Percentiles rank a stretch among this genome's conserved stretches.
These are phyloP conservation scores for Carex arenaria DNA, from an alignment of 202 grass and related monocot species.

Conservation along the genomic window DNA sequence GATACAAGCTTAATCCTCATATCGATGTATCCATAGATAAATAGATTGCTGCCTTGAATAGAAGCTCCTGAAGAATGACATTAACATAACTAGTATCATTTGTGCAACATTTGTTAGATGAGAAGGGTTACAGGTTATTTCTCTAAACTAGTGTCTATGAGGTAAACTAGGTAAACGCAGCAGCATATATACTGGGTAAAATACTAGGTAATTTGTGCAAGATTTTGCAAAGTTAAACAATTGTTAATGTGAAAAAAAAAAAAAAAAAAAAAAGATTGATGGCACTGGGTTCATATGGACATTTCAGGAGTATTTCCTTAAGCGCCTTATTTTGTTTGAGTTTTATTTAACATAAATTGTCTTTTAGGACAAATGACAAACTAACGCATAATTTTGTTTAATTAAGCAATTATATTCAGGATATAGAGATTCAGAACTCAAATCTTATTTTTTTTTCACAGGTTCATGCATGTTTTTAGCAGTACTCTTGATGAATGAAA, in stretches of 20 bases:
- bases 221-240: neutral
- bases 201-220: neutral
- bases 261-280: neutral
- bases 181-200: neutral
- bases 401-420: neutral
- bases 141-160: neutral
- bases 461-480: neutral
- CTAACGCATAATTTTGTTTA: neutral
- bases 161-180: no score
- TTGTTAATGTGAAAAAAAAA: neutral
- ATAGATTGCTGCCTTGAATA: conserved; percentile 39
- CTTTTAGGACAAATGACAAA: neutral
- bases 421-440: neutral
- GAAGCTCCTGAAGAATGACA: conserved; percentile 38
- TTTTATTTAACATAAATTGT: neutral
- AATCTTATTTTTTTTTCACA: neutral
- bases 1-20: conserved; percentile 47
- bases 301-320: neutral
- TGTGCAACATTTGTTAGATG: neutral
- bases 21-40: conserved; percentile 49
- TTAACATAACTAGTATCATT: neutral
- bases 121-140: neutral
- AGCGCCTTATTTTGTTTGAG: neutral
- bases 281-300: neutral
- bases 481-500: neutral